Conservation (phyloP, 2,329 filamentous ascomycete genomes). For the Rutstroemia sp. region DNA sequence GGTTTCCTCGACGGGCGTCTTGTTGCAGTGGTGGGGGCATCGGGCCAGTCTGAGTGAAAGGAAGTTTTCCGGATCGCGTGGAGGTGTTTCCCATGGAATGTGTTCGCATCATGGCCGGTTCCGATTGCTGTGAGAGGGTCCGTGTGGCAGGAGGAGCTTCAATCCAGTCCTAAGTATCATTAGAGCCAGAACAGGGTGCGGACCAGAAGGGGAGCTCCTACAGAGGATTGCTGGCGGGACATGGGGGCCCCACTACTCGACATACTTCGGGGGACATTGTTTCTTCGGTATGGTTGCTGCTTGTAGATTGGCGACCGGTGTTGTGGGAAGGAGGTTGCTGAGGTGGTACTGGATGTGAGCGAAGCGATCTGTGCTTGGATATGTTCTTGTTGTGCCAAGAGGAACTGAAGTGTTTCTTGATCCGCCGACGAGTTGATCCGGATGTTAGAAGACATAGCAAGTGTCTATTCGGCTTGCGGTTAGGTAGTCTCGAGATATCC, state of each 20-base stretch:
- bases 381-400: constrained; percentile 21
- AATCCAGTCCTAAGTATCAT: constrained; percentile 23
- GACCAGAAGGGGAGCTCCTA: constrained; percentile 19
- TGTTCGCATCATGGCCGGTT: constrained; percentile 24
- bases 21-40: constrained; percentile 21
- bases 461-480: constrained; percentile 9
- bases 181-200: constrained; percentile 17
- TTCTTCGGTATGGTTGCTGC: constrained; percentile 19
- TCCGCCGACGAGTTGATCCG: constrained; percentile 18
- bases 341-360: constrained; percentile 7
- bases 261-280: constrained; percentile 26
- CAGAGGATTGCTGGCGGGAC: constrained; percentile 22
- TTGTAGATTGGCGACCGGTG: constrained; percentile 25
- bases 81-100: constrained; percentile 24
- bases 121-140: constrained; percentile 25
- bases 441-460: constrained; percentile 20
- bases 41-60: constrained; percentile 22
- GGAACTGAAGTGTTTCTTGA: constrained; percentile 17
- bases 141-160: constrained; percentile 17
- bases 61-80: constrained; percentile 19
- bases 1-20: constrained; percentile 20
- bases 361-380: constrained; percentile 24
- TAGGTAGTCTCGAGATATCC: constrained; percentile 1
- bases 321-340: constrained; percentile 16
- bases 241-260: constrained; percentile 24